Percentiles rank a stretch among this genome's conserved stretches.
Conservation (phyloP, 495 filamentous ascomycete species). For the Aspergillus homomorphus region DNA sequence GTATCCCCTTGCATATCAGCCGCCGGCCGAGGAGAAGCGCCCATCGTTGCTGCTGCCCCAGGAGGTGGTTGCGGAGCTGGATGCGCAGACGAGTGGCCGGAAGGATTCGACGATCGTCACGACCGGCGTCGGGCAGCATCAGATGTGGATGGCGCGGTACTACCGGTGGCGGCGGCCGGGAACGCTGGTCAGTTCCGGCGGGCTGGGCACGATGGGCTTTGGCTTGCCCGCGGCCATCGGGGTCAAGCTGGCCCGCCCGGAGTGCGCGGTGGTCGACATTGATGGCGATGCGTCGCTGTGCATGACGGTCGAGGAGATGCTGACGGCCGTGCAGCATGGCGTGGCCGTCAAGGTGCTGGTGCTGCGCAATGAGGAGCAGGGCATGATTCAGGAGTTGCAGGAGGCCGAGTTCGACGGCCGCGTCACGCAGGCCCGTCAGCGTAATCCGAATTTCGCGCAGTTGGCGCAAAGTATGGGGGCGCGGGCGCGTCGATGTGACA, state of each 20-base stretch:
- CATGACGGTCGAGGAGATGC: constrained; percentile 93
- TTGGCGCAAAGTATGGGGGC: constrained; percentile 64
- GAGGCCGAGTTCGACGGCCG: constrained; percentile 94
- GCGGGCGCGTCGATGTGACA: constrained; percentile 52
- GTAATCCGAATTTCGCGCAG: constrained; percentile 62
- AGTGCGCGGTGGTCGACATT: constrained; percentile 86
- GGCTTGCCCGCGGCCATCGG: constrained; percentile 91
- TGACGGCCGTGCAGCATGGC: constrained; percentile 84
- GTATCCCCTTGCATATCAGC: constrained; percentile 74
- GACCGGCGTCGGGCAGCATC: constrained; percentile 93
- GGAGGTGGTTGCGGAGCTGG: constrained; percentile 79
- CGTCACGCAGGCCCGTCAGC: constrained; percentile 88
- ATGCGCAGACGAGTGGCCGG: constrained; percentile 64
- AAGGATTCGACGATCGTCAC: constrained; percentile 83
- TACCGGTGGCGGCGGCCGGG: constrained; percentile 89
- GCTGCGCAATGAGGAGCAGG: constrained; percentile 93
- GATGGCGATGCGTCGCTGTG: constrained; percentile 94
- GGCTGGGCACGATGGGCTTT: constrained; percentile 93
- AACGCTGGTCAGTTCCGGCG: constrained; percentile 89
- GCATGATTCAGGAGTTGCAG: constrained; percentile 90
- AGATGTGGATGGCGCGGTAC: constrained; percentile 97
- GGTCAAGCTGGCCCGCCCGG: constrained; percentile 86
- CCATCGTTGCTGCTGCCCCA: constrained; percentile 83
- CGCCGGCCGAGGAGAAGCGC: constrained; percentile 52
- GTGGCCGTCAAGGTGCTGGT: constrained; percentile 92